A percentile compares a stretch with the other conserved stretches of the same genome.
phyloP scores from a whole-genome alignment of 1,139 yeast species.

The Kodamaea arcana region DNA sequence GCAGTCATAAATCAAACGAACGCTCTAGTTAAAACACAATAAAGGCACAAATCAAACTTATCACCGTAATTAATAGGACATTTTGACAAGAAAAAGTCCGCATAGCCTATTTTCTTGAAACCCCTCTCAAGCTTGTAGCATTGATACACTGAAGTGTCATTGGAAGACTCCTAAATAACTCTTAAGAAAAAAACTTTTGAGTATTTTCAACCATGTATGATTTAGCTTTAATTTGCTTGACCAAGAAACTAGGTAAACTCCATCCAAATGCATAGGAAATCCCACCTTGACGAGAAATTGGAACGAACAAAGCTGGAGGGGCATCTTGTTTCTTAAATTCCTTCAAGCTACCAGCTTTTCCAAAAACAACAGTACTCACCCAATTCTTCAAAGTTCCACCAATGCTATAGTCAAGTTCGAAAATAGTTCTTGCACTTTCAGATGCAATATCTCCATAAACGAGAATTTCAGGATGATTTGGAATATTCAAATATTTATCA shows the following conservation, averaged over 20 bases:
- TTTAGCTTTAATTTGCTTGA: slow-evolving; percentile 20
- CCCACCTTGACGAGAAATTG: slow-evolving; percentile 35
- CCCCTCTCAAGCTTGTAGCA: no score
- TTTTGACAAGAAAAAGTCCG: no score
- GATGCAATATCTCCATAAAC: slow-evolving; percentile 21
- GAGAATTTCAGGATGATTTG: slow-evolving; percentile 1
- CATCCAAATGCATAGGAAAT: slow-evolving; percentile 30
- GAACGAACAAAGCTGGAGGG: slow-evolving; percentile 19
- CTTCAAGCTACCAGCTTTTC: slow-evolving; percentile 10
- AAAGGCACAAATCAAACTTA: no score
- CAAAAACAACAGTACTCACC: slow-evolving; percentile 16
- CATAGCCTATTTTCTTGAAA: no score
- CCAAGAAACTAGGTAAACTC: slow-evolving; percentile 26
- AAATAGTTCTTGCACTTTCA: slow-evolving; percentile 18
- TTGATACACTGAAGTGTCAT: no score
- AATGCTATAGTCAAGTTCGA: slow-evolving; percentile 26
- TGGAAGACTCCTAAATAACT: no score
- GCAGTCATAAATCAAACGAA: no score
- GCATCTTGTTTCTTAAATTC: slow-evolving; percentile 10
- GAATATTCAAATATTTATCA: slow-evolving; percentile 14
- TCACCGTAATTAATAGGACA: no score
- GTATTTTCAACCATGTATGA: slow-evolving; percentile 9
- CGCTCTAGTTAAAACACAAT: no score
- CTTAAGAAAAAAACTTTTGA: slow-evolving; percentile 4
- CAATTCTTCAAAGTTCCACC: slow-evolving; percentile 14